phyloP scores from a whole-genome alignment of 805 yeast species.

The Grigorovia yakushimaensis region DNA sequence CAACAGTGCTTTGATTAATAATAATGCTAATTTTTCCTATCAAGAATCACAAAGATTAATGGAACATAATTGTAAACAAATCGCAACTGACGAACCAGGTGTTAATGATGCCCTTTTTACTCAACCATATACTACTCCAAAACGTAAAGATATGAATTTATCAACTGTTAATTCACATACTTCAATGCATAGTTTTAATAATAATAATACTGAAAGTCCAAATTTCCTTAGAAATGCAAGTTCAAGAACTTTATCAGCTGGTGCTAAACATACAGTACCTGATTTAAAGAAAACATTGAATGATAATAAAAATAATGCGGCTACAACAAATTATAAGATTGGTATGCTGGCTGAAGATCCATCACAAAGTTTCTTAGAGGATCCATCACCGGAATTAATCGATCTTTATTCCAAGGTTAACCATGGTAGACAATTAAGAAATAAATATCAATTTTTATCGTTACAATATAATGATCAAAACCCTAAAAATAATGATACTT shows the following conservation, averaged over 20 bases:
- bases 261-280: slow-evolving; percentile 21
- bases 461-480: slow-evolving; percentile 65
- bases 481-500: slow-evolving; percentile 66
- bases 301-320: not conserved
- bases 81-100: slow-evolving; percentile 22
- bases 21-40: slow-evolving; percentile 25
- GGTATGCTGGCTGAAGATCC: slow-evolving; percentile 40
- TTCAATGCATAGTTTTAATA: slow-evolving; percentile 3
- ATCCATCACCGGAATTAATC: slow-evolving; percentile 59
- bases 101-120: slow-evolving; percentile 9
- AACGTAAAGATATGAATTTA: not conserved
- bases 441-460: slow-evolving; percentile 62
- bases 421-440: slow-evolving; percentile 62
- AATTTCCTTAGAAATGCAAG: not conserved
- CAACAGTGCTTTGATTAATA: slow-evolving; percentile 4
- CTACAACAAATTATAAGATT: slow-evolving; percentile 29
- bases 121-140: slow-evolving; percentile 8
- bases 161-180: not conserved
- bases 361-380: slow-evolving; percentile 42
- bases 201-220: not conserved
- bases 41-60: slow-evolving; percentile 24
- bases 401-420: slow-evolving; percentile 54
- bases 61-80: slow-evolving; percentile 24
- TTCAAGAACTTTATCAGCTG: slow-evolving; percentile 16
- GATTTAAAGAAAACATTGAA: not conserved